A percentile compares a stretch with the other conserved stretches of the same genome.
These are phyloP conservation scores for Dentiscutata heterogama DNA, from an alignment of 371 early-diverging fungal genomes.

Conservation along the genomic window DNA sequence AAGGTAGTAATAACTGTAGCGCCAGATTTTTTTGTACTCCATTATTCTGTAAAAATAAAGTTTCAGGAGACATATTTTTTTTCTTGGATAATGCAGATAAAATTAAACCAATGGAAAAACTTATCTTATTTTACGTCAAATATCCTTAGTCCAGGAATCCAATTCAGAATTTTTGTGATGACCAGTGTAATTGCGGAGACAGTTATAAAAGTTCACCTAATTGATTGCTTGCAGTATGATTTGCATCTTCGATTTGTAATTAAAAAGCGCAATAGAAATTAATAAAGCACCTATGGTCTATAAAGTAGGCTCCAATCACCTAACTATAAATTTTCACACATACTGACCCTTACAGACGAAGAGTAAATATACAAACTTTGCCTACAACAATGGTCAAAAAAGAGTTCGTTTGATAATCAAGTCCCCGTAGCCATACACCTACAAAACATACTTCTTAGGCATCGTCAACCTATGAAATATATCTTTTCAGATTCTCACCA, in stretches of 20 bases:
- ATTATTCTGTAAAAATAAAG: conserved; percentile 15
- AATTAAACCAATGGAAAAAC: conserved; percentile 30
- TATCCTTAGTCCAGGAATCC: conserved; percentile 34
- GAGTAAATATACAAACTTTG: conserved; percentile 38
- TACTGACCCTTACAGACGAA: conserved; percentile 36
- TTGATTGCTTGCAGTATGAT: background rate
- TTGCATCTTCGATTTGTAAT: conserved; percentile 30
- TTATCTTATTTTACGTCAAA: conserved; percentile 34
- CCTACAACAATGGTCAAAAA: conserved; percentile 39
- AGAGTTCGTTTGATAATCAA: conserved; percentile 18
- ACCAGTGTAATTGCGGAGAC: conserved; percentile 35
- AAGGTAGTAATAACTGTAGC: conserved; percentile 33
- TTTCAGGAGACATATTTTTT: conserved; percentile 23
- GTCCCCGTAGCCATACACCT: conserved; percentile 37
- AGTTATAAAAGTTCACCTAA: conserved; percentile 11
- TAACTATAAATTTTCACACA: conserved; percentile 39
- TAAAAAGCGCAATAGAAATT: conserved; percentile 32
- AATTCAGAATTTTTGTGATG: conserved; percentile 34
- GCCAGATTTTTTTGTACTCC: conserved; percentile 27
- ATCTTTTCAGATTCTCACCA: conserved; percentile 34
- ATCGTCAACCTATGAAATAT: conserved; percentile 37
- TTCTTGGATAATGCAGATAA: background rate
- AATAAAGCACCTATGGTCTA: conserved; percentile 31
- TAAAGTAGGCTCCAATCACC: conserved; percentile 1
- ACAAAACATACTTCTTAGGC: conserved; percentile 41